phyloP scores from a whole-genome alignment of 2,329 filamentous ascomycete species.

The Bipolaris zeicola region DNA sequence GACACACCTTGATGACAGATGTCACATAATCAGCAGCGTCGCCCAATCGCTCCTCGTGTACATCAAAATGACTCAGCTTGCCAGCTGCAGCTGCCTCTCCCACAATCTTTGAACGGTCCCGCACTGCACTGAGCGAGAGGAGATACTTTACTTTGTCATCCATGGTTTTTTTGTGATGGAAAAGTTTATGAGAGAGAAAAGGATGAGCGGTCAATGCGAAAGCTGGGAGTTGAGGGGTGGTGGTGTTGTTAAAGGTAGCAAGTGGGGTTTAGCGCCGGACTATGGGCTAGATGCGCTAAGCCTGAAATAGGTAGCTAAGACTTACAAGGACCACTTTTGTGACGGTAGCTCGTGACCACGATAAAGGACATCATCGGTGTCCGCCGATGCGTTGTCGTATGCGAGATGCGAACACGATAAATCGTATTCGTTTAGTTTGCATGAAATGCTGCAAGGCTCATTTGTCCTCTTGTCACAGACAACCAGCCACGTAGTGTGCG shows the following conservation, averaged over 20 bases:
- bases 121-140: conserved; percentile 33
- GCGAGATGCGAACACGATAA: not conserved
- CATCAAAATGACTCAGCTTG: conserved; percentile 78
- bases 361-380: conserved; percentile 11
- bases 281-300: conserved; percentile 1
- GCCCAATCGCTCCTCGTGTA: conserved; percentile 78
- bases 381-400: conserved; percentile 1
- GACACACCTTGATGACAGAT: conserved; percentile 74
- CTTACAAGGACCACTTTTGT: conserved; percentile 10
- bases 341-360: conserved; percentile 9
- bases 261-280: conserved; percentile 13
- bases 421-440: not conserved
- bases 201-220: not conserved
- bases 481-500: not conserved
- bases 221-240: conserved; percentile 6
- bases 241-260: conserved; percentile 8
- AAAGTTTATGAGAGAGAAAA: not conserved
- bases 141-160: conserved; percentile 33
- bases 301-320: conserved; percentile 11
- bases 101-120: conserved; percentile 36
- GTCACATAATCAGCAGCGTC: conserved; percentile 84
- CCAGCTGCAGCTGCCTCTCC: conserved; percentile 32
- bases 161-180: conserved; percentile 16
- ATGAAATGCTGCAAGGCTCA: not conserved
- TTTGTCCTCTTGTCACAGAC: not conserved